Evolutionary conservation across 305 asterid species (phyloP).

Genomic region (Monarda citriodora): DNA sequence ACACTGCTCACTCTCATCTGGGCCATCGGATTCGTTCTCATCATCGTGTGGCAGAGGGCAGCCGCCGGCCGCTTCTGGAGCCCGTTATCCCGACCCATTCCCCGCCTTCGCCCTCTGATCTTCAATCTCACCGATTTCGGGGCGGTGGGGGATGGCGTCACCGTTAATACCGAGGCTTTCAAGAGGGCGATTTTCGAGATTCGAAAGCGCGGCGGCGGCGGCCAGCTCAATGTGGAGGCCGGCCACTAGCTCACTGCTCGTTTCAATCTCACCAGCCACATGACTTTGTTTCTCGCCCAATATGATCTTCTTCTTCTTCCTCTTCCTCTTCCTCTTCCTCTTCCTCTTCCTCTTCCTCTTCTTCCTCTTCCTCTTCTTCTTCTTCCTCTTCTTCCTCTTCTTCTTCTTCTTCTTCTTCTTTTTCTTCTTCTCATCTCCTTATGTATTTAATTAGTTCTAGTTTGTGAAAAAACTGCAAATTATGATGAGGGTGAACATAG

Average conservation of each 20-base stretch:
- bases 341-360: no score
- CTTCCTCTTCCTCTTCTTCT: constrained; percentile 72
- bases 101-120: constrained; percentile 64
- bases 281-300: constrained; percentile 77
- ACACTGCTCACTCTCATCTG: constrained; percentile 57
- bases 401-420: constrained; percentile 53
- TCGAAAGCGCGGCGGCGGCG: constrained; percentile 80
- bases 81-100: constrained; percentile 48
- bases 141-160: constrained; percentile 88
- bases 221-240: constrained; percentile 83
- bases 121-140: constrained; percentile 82
- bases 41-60: constrained; percentile 62
- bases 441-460: background rate
- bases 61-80: constrained; percentile 54
- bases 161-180: constrained; percentile 74
- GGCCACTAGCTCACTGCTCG: constrained; percentile 96
- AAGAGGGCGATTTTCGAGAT: constrained; percentile 73
- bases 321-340: no score
- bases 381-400: constrained; percentile 56
- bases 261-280: constrained; percentile 86
- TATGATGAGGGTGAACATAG: background rate
- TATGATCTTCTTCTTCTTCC: constrained; percentile 73
- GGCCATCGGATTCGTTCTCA: constrained; percentile 67
- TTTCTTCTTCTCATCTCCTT: background rate
- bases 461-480: constrained; percentile 5